Conservation (phyloP, 139 green algal species). For the Pleodorina starrii region DNA sequence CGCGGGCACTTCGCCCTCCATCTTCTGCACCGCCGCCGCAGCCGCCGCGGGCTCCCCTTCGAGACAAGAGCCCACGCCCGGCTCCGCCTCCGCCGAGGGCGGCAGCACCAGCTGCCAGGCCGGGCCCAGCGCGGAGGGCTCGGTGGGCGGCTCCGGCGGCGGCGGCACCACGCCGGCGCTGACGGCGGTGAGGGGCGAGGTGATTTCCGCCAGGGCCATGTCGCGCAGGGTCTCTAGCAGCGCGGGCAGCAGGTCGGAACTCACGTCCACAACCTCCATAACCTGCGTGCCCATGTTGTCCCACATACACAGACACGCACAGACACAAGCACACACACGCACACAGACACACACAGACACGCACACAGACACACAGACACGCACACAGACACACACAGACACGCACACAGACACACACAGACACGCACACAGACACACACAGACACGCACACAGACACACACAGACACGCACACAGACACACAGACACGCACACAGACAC, state of each 20-base stretch:
- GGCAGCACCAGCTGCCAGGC: not conserved
- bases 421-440: not conserved
- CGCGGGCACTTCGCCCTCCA: not conserved
- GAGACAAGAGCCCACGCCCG: no score
- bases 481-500: no score
- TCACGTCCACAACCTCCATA: slow-evolving; percentile 34
- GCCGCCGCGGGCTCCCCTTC: not conserved
- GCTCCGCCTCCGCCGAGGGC: not conserved
- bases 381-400: not conserved
- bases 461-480: no score
- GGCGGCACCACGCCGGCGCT: slow-evolving; percentile 5
- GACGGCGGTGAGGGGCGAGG: not conserved
- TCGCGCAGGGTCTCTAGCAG: slow-evolving; percentile 1
- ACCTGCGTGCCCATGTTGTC: slow-evolving; percentile 1
- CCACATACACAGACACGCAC: not conserved
- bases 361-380: not conserved
- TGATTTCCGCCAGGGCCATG: not conserved
- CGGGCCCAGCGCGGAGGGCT: not conserved
- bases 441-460: not conserved
- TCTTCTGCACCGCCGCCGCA: not conserved
- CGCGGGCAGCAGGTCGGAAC: not conserved
- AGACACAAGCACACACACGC: not conserved
- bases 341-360: not conserved
- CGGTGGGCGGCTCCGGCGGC: not conserved
- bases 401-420: not conserved